Base-by-base conservation (phyloP, 345 rosid species). In the Hibiscus mutabilis region DNA sequence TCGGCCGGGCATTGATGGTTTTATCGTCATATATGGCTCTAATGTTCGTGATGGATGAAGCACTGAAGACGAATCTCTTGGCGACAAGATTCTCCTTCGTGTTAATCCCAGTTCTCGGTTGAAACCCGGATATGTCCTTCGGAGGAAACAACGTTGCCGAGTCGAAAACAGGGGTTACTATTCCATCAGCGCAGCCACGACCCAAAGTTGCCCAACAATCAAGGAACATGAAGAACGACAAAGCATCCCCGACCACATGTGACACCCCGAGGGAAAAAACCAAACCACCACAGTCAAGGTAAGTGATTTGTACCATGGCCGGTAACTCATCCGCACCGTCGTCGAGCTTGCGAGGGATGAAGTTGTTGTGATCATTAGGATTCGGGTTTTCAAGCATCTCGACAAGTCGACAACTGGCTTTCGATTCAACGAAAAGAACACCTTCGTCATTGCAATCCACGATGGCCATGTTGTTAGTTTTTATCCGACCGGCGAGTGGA, bases 121-220 rank as follows among this genome's bases (percentile, higher is more conserved):
- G 60, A 21, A 72, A 52, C 3, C 72, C 75, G 0, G 66, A 69
- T 3, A 78, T 4, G 25, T 80, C 80, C 33, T 57, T 66, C 0
- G 86, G 85, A 5, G 91, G 91, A 61, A 89, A 80, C 51, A 82
- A 56, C 2, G 59, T 46, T 2, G 84, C 78, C 2, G 81, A 79
- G 35, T 70, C 70, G 40, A 89, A 80, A 1, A 66, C 51, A 11
- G 86, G 86, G 11, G 22, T 21, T 40, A 40, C 11, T 53, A 79
- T 60, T 40, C 46, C 46, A 37, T 71, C 66, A 35, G 49, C 14
- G 0, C 29, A 37, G 4, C 74, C 56, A 10, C 57, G 57, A 24
- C 42, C 66, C 8, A 42, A 11, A 31, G 73, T 11, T 7, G 66
- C 40, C 66, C 64, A 70, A 56, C 66, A 37, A 9, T 71, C 19